Evolutionary conservation across 2,329 filamentous ascomycete species (phyloP).

Genomic region (Phialemoniopsis sp.): DNA sequence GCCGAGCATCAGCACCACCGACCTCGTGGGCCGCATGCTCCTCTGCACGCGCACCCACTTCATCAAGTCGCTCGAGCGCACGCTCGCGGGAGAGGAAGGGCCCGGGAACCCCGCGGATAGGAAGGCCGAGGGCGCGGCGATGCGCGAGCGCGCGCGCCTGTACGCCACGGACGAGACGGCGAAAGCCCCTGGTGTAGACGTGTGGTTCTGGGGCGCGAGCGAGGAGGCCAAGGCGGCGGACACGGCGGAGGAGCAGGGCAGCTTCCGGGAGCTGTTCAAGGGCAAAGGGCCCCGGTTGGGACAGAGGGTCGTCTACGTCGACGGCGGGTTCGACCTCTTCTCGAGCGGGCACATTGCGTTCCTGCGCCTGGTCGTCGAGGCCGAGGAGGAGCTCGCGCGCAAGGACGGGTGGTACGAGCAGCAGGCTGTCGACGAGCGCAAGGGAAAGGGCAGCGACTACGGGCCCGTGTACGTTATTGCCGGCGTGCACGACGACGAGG

Average conservation of each 20-base stretch:
- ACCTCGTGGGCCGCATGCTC: slow-evolving; percentile 96
- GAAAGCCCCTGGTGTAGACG: slow-evolving; percentile 70
- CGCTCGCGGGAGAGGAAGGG: slow-evolving; percentile 69
- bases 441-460: slow-evolving; percentile 69
- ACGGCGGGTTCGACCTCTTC: slow-evolving; percentile 95
- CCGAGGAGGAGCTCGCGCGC: slow-evolving; percentile 66
- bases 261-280: slow-evolving; percentile 63
- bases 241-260: slow-evolving; percentile 55
- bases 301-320: slow-evolving; percentile 88
- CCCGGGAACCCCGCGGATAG: slow-evolving; percentile 64
- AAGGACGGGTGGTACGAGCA: slow-evolving; percentile 71
- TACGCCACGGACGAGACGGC: slow-evolving; percentile 88
- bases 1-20: slow-evolving; percentile 93
- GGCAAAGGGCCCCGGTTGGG: slow-evolving; percentile 70
- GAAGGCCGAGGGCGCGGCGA: slow-evolving; percentile 57
- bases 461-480: slow-evolving; percentile 83
- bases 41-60: slow-evolving; percentile 94
- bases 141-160: slow-evolving; percentile 73
- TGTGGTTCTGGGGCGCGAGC: slow-evolving; percentile 73
- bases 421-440: slow-evolving; percentile 57
- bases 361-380: slow-evolving; percentile 68
- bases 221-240: slow-evolving; percentile 38
- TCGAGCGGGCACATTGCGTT: slow-evolving; percentile 97
- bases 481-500: slow-evolving; percentile 89
- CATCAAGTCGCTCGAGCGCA: slow-evolving; percentile 71